Conservation (phyloP, 208 protist genomes). For the Wallacemonas sp. region DNA sequence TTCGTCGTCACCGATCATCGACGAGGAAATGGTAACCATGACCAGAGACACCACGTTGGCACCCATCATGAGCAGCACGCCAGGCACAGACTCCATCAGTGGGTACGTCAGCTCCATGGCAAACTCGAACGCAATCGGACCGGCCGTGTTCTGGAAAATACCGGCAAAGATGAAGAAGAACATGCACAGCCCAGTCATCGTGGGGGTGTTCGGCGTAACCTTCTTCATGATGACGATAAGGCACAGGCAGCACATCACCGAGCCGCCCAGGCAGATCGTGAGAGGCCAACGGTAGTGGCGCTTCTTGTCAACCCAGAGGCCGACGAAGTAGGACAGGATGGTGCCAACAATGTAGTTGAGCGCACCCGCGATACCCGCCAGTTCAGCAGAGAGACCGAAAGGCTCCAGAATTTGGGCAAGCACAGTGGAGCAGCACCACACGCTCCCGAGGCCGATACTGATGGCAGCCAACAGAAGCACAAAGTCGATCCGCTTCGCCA, state of each 20-base stretch:
- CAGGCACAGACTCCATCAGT: conserved; percentile 54
- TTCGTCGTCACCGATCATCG: conserved; percentile 47
- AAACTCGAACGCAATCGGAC: conserved; percentile 70
- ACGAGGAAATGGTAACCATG: conserved; percentile 41
- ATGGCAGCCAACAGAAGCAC: conserved; percentile 56
- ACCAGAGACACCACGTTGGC: conserved; percentile 63
- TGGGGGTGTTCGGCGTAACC: conserved; percentile 26
- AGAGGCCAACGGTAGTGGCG: conserved; percentile 51
- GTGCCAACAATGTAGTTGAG: conserved; percentile 54
- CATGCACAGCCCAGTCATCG: conserved; percentile 38
- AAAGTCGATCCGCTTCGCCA: conserved; percentile 46
- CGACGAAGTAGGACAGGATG: conserved; percentile 46
- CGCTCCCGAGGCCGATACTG: conserved; percentile 64
- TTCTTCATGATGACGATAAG: conserved; percentile 51
- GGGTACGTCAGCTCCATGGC: conserved; percentile 77
- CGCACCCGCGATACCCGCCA: conserved; percentile 55
- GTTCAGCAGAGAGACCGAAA: conserved; percentile 45
- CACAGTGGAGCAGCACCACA: conserved; percentile 69
- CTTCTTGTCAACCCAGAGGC: conserved; percentile 51
- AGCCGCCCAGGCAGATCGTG: conserved; percentile 38
- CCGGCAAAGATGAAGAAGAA: conserved; percentile 64
- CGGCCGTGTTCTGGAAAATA: conserved; percentile 66
- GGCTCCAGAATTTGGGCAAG: conserved; percentile 66
- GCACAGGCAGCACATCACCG: conserved; percentile 46
- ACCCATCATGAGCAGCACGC: conserved; percentile 64